These are phyloP conservation scores for Rosa rugosa DNA, from an alignment of 306 rosid species.

Conservation along the genomic window DNA sequence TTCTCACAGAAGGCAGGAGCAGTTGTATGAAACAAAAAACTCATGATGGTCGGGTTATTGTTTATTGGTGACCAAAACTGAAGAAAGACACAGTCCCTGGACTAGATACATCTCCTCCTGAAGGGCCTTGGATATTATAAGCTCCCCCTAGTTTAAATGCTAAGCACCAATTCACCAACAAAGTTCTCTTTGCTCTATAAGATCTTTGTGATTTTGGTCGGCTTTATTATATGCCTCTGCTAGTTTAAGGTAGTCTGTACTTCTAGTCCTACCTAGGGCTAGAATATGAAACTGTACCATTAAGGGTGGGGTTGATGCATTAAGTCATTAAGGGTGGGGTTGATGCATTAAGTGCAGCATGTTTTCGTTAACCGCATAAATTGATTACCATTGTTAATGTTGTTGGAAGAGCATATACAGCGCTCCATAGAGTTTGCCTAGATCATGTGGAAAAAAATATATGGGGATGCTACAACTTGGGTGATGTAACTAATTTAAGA, in stretches of 20 bases:
- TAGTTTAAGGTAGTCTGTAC: conserved; percentile 15
- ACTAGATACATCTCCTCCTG: conserved; percentile 5
- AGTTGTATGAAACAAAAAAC: neutral
- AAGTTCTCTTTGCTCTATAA: conserved; percentile 24
- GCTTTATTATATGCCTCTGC: neutral
- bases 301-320: neutral
- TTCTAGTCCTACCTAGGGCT: conserved; percentile 10
- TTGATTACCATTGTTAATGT: neutral
- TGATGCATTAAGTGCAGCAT: neutral
- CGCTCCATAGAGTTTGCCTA: neutral
- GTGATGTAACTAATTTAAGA: neutral
- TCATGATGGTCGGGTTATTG: conserved; percentile 16
- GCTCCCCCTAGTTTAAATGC: conserved; percentile 12
- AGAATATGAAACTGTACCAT: conserved; percentile 13
- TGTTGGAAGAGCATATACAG: neutral
- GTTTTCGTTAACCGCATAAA: conserved; percentile 3
- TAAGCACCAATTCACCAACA: conserved; percentile 33
- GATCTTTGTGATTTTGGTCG: conserved; percentile 44
- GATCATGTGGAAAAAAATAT: neutral
- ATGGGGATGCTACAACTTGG: conserved; percentile 14
- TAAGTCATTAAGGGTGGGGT: conserved; percentile 10
- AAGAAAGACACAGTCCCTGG: neutral
- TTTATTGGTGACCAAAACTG: conserved; percentile 8
- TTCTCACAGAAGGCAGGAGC: neutral
- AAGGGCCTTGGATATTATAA: neutral